Evolutionary conservation across 768 basidiomycete species (phyloP), one percentile per base, ranked within the genome.

Genomic region (Suillus variegatus): DNA sequence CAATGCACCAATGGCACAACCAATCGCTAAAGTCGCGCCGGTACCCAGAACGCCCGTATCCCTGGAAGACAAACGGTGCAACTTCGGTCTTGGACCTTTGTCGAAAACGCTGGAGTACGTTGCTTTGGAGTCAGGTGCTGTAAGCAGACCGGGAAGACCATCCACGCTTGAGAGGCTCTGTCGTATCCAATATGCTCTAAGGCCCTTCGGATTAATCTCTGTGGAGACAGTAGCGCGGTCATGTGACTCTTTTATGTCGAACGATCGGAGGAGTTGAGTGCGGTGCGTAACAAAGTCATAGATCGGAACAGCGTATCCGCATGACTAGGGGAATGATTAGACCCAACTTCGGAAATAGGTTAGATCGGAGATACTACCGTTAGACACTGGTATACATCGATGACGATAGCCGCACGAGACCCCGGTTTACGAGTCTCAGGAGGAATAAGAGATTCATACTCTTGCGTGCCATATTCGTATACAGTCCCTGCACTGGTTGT

Each of bases 291-390:
- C 77, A 74, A 87, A 91, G 52, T 82, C 79, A 72, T 85, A 90
- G 66, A 84, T 79, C 6, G 90, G 89, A 32, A 91, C 85, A 5
- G 82, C 82, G 66, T 79, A 90, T 22, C 90, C 88, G 67, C 89
- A 92, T 0, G 88, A 88, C 89, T 90, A n/a, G 22, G 44, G 55
- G 44, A 66, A 65, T 14, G 49, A 61, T 41, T 58, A 44, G 41
- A 22, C 58, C 41, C 32, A 43, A n/a, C 5, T 55, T 20, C 32
- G 2, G 18, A 46, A 12, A 20, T 18, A 12, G 35, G 36, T 25
- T 46, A 41, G 56, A 46, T 40, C 20, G 43, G n/a, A 41, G 10
- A 25, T 32, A 60, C 43, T 60, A 84, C 84, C 7, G 83, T 70
- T 54, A 79, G 77, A 32, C 89, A 87, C 79, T 88, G 84, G 70